Conservation (phyloP, 2,329 filamentous ascomycete genomes). For the Aspergillus clavatus region DNA sequence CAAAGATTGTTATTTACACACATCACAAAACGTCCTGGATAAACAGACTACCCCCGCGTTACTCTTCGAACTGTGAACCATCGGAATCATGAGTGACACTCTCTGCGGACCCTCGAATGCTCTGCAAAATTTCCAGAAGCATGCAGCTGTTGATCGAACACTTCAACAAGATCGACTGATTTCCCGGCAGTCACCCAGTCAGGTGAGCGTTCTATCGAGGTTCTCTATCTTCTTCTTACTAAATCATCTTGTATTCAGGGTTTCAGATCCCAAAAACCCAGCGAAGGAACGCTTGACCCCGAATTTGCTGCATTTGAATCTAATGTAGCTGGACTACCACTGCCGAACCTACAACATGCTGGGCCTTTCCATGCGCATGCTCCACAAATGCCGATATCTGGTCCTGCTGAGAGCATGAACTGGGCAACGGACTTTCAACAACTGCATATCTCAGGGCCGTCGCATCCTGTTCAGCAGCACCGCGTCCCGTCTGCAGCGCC, state of each 20-base stretch:
- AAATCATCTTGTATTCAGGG: slow-evolving; percentile 44
- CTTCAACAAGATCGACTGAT: slow-evolving; percentile 67
- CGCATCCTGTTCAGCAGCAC: slow-evolving; percentile 45
- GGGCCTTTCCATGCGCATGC: slow-evolving; percentile 23
- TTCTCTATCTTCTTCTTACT: background rate
- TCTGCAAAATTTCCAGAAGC: slow-evolving; percentile 67
- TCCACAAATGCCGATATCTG: slow-evolving; percentile 21
- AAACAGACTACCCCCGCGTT: background rate
- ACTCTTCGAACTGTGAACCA: slow-evolving; percentile 1
- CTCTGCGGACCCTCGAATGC: slow-evolving; percentile 72
- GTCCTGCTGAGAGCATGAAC: slow-evolving; percentile 21
- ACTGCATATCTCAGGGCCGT: slow-evolving; percentile 37
- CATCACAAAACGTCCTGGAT: background rate
- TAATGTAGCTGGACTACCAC: slow-evolving; percentile 25
- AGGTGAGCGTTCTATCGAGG: slow-evolving; percentile 44
- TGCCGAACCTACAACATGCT: slow-evolving; percentile 38
- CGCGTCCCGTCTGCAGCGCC: slow-evolving; percentile 41
- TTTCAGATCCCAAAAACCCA: slow-evolving; percentile 57
- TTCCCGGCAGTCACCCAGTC: slow-evolving; percentile 49
- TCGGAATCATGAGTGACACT: slow-evolving; percentile 56
- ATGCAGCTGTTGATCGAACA: slow-evolving; percentile 62
- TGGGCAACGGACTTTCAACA: slow-evolving; percentile 48
- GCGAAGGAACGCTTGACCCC: slow-evolving; percentile 54
- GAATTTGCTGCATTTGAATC: slow-evolving; percentile 67
- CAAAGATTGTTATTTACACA: no score